Conservation (phyloP, 1,284 basidiomycete genomes). For the Schizophyllum amplum region DNA sequence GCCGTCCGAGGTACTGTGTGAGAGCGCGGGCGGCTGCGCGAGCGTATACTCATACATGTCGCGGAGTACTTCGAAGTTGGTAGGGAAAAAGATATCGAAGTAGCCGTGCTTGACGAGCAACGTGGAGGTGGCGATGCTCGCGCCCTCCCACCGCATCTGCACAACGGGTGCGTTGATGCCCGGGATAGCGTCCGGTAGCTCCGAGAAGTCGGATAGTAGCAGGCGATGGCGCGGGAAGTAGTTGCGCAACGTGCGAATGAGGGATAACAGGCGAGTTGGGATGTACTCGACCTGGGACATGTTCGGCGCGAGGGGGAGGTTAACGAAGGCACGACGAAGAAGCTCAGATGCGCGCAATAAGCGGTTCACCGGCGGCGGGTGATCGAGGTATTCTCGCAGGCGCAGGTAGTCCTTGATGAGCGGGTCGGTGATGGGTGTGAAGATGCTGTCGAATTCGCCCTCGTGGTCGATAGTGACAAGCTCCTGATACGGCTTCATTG, state of each 20-base stretch:
- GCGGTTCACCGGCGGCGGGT: slow-evolving; percentile 47
- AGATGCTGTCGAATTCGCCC: slow-evolving; percentile 85
- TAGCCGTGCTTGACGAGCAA: slow-evolving; percentile 92
- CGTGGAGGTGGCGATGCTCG: slow-evolving; percentile 85
- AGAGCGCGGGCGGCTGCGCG: slow-evolving; percentile 38
- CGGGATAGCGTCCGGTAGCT: slow-evolving; percentile 79
- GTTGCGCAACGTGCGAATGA: slow-evolving; percentile 74
- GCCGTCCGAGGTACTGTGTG: neutral
- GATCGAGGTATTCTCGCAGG: slow-evolving; percentile 49
- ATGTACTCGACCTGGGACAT: slow-evolving; percentile 86
- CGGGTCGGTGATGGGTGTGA: slow-evolving; percentile 81
- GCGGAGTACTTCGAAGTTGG: slow-evolving; percentile 77
- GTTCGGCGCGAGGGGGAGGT: slow-evolving; percentile 87
- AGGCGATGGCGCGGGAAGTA: slow-evolving; percentile 90
- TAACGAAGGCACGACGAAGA: slow-evolving; percentile 55
- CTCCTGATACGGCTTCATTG: slow-evolving; percentile 78
- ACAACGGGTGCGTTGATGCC: slow-evolving; percentile 92
- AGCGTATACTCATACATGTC: slow-evolving; percentile 86
- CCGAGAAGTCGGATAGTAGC: slow-evolving; percentile 88
- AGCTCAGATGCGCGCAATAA: slow-evolving; percentile 47
- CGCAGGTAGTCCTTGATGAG: slow-evolving; percentile 69
- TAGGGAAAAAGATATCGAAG: slow-evolving; percentile 99
- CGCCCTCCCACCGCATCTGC: slow-evolving; percentile 83
- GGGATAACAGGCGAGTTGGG: slow-evolving; percentile 85
- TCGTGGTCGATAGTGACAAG: slow-evolving; percentile 74